These are phyloP conservation scores for Rhizoctonia solani DNA, from an alignment of 1,284 basidiomycete species.

Conservation along the genomic window DNA sequence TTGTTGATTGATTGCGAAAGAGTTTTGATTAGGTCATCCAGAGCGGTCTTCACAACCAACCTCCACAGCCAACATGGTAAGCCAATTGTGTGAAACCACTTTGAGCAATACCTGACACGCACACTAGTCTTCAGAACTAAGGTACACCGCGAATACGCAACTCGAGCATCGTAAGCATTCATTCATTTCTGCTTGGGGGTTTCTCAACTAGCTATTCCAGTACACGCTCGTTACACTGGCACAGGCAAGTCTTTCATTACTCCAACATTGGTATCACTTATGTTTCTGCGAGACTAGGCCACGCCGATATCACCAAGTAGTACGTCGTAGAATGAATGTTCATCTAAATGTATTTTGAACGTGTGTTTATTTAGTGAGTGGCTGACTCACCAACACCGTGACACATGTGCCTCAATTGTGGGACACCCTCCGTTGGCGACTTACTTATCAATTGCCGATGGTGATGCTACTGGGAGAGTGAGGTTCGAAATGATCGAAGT, in stretches of 20 bases:
- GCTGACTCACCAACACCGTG: slow-evolving; percentile 96
- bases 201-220: slow-evolving; percentile 49
- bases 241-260: slow-evolving; percentile 70
- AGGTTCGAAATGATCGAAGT: slow-evolving; percentile 97
- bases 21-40: no score
- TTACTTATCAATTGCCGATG: slow-evolving; percentile 91
- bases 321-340: slow-evolving; percentile 51
- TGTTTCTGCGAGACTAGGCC: no score
- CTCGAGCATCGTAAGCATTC: slow-evolving; percentile 78
- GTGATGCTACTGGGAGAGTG: slow-evolving; percentile 85
- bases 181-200: slow-evolving; percentile 37
- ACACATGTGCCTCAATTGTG: slow-evolving; percentile 89
- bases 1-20: no score
- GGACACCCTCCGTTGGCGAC: slow-evolving; percentile 87
- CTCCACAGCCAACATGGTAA: slow-evolving; percentile 5
- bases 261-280: no score
- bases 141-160: slow-evolving; percentile 93
- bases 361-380: slow-evolving; percentile 73
- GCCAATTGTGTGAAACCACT: background rate
- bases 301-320: slow-evolving; percentile 95
- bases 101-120: background rate
- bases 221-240: slow-evolving; percentile 95
- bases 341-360: slow-evolving; percentile 24
- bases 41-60: no score
- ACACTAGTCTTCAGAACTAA: slow-evolving; percentile 77